Conservation (phyloP, 2,329 filamentous ascomycete species). For the Talaromyces atroroseus region DNA sequence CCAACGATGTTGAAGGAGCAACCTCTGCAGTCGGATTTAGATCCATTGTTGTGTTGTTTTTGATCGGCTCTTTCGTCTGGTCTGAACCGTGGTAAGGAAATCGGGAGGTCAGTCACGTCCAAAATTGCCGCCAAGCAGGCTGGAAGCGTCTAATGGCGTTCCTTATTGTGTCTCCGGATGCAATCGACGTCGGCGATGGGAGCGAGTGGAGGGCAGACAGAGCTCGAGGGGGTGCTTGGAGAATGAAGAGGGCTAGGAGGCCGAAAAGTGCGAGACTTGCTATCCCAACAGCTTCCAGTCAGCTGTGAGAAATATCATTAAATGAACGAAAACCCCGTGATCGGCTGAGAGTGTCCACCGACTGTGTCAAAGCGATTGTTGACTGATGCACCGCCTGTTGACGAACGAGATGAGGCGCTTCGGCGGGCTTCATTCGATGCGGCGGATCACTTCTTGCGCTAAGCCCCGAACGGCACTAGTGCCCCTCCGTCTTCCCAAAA, state of each 20-base stretch:
- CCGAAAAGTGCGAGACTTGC: neutral
- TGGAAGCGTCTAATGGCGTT: neutral
- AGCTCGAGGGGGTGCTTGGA: neutral
- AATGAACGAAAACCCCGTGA: neutral
- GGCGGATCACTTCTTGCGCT: slow-evolving; percentile 11
- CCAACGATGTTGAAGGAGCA: neutral
- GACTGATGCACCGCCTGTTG: neutral
- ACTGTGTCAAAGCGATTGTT: neutral
- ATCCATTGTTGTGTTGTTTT: slow-evolving; percentile 6
- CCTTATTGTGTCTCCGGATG: neutral
- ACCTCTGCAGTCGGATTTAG: slow-evolving; percentile 4
- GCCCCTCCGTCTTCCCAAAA: slow-evolving; percentile 11
- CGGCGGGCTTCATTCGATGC: slow-evolving; percentile 10
- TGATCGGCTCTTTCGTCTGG: neutral
- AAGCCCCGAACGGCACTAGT: slow-evolving; percentile 6
- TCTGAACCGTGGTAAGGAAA: neutral
- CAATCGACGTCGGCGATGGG: neutral
- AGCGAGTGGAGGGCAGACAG: neutral
- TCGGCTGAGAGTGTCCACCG: neutral
- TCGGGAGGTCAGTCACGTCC: neutral
- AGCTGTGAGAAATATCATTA: neutral
- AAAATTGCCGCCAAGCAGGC: neutral
- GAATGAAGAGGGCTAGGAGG: neutral
- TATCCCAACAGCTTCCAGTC: neutral
- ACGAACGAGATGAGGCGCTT: slow-evolving; percentile 9